phyloP scores from a whole-genome alignment of 2,329 filamentous ascomycete genomes.

The Neonectria magnoliae region DNA sequence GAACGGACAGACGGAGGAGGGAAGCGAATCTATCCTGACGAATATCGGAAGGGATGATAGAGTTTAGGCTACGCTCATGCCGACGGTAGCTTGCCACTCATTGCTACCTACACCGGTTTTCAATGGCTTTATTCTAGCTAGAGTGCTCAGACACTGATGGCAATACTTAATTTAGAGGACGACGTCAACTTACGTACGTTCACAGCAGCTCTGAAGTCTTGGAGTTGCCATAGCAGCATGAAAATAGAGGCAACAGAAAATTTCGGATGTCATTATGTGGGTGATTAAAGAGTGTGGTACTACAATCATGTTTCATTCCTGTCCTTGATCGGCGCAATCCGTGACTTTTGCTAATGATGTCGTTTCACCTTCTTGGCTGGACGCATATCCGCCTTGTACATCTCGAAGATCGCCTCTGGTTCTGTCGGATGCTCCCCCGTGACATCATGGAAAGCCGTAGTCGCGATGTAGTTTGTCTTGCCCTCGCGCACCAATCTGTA shows the following conservation, averaged over 20 bases:
- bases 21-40: slow-evolving; percentile 32
- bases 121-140: slow-evolving; percentile 11
- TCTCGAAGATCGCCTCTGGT: slow-evolving; percentile 59
- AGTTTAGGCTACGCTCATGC: slow-evolving; percentile 40
- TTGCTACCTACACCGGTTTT: slow-evolving; percentile 9
- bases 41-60: slow-evolving; percentile 38
- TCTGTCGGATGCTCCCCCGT: slow-evolving; percentile 58
- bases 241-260: no score
- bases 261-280: no score
- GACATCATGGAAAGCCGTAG: slow-evolving; percentile 60
- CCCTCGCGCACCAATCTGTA: slow-evolving; percentile 62
- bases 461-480: slow-evolving; percentile 64
- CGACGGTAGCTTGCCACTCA: slow-evolving; percentile 19
- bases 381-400: slow-evolving; percentile 47
- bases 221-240: no score
- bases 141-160: not conserved
- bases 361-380: slow-evolving; percentile 30
- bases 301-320: no score
- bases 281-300: no score
- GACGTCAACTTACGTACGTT: not conserved
- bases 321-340: not conserved
- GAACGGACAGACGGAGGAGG: not conserved
- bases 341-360: not conserved
- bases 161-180: not conserved
- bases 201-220: no score